Percentiles rank a stretch among this genome's conserved stretches.
Evolutionary conservation across 495 filamentous ascomycete species (phyloP).

Genomic region (Melanomma pulvis-pyrius): DNA sequence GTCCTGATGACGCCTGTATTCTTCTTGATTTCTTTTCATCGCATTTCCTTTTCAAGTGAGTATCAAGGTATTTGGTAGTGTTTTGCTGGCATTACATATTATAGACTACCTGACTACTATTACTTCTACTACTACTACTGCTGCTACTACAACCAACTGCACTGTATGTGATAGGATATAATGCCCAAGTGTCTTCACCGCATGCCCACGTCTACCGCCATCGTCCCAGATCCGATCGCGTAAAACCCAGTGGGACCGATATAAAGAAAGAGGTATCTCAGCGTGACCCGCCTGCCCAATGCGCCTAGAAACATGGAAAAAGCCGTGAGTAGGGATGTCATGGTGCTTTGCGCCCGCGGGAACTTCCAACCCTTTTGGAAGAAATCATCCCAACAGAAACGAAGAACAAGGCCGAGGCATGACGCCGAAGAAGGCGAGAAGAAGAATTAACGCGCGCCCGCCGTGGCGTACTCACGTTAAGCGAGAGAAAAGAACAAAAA

Average conservation of each 20-base stretch:
- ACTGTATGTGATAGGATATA: background rate
- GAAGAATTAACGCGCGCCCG: background rate
- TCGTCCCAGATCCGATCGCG: background rate
- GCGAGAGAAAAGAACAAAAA: constrained; percentile 1
- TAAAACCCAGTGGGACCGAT: background rate
- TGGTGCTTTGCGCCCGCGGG: background rate
- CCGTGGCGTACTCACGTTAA: background rate
- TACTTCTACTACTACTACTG: background rate
- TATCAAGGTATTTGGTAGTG: background rate
- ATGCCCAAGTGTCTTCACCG: no score
- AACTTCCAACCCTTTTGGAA: background rate
- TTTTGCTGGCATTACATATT: constrained; percentile 17
- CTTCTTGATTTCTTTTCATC: no score
- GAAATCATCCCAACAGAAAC: background rate
- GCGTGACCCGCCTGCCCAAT: background rate
- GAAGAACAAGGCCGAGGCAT: background rate
- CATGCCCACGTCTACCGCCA: no score
- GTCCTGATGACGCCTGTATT: no score
- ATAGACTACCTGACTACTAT: constrained; percentile 12
- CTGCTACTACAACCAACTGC: background rate
- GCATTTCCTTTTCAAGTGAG: background rate
- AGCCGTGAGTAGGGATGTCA: background rate
- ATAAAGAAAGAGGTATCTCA: constrained; percentile 1
- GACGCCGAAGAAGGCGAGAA: background rate
- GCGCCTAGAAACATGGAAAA: background rate